These are phyloP conservation scores for Fimicolochytrium jonesii DNA, from an alignment of 192 early-diverging fungal species.

Conservation along the genomic window DNA sequence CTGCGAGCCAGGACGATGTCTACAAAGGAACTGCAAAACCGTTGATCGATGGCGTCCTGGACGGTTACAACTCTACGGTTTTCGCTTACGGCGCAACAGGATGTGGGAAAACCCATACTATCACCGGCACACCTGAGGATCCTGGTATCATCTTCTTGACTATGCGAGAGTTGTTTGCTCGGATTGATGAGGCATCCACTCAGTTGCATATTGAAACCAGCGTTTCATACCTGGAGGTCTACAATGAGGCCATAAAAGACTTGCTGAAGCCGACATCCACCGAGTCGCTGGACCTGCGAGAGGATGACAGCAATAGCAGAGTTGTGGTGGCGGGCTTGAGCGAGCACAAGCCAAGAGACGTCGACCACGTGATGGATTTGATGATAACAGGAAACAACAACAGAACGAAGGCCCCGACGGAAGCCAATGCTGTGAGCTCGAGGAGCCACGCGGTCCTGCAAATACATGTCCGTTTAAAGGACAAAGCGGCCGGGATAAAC, in stretches of 20 bases:
- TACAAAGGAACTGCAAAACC: constrained; percentile 65
- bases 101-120: constrained; percentile 86
- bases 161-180: constrained; percentile 46
- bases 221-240: constrained; percentile 56
- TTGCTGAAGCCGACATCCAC: constrained; percentile 30
- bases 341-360: constrained; percentile 58
- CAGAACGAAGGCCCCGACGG: constrained; percentile 72
- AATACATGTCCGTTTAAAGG: constrained; percentile 33
- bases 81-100: constrained; percentile 82
- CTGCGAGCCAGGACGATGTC: constrained; percentile 64
- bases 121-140: constrained; percentile 57
- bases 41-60: constrained; percentile 64
- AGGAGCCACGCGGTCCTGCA: constrained; percentile 77
- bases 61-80: constrained; percentile 84
- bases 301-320: constrained; percentile 58
- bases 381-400: constrained; percentile 59
- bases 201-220: constrained; percentile 25
- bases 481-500: not conserved
- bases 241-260: constrained; percentile 67
- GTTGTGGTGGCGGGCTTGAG: constrained; percentile 68
- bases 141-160: constrained; percentile 69
- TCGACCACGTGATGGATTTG: constrained; percentile 45
- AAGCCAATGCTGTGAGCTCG: constrained; percentile 70
- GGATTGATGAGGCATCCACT: constrained; percentile 10
- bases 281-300: constrained; percentile 64